A percentile compares a stretch with the other conserved stretches of the same genome.
Evolutionary conservation across 108 stramenopile genomes (phyloP).

Genomic region (Stephanodiscus minutulus): DNA sequence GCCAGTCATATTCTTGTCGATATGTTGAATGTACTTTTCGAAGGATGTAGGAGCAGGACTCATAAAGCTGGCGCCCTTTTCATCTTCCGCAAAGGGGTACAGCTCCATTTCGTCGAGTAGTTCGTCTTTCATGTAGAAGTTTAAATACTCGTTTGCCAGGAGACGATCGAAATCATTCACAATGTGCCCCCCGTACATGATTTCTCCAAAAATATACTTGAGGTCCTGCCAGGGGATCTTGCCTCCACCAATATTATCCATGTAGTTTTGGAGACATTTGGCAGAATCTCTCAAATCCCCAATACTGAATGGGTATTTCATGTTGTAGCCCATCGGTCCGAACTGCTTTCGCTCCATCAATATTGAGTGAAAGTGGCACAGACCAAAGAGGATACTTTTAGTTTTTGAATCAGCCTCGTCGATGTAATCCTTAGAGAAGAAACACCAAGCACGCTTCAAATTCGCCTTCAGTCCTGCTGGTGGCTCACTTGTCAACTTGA

Average conservation of each 20-base stretch:
- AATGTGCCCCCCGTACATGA: slow-evolving; percentile 95
- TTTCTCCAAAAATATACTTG: slow-evolving; percentile 92
- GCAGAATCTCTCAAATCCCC: slow-evolving; percentile 90
- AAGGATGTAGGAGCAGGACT: slow-evolving; percentile 83
- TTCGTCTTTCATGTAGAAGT: slow-evolving; percentile 93
- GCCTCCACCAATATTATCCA: slow-evolving; percentile 87
- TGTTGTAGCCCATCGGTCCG: slow-evolving; percentile 94
- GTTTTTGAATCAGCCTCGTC: slow-evolving; percentile 89
- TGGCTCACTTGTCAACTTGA: slow-evolving; percentile 94
- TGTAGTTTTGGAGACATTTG: slow-evolving; percentile 85
- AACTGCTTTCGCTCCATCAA: slow-evolving; percentile 95
- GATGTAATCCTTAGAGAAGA: slow-evolving; percentile 81
- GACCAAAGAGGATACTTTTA: slow-evolving; percentile 88
- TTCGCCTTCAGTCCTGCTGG: slow-evolving; percentile 92
- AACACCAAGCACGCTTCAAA: slow-evolving; percentile 91
- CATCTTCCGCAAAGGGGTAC: slow-evolving; percentile 88
- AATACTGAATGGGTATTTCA: slow-evolving; percentile 93
- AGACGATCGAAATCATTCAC: slow-evolving; percentile 95
- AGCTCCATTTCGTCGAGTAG: slow-evolving; percentile 91
- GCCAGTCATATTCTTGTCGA: slow-evolving; percentile 70
- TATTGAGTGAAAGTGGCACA: slow-evolving; percentile 92
- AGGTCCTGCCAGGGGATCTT: slow-evolving; percentile 95
- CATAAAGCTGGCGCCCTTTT: slow-evolving; percentile 85
- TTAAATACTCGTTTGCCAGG: slow-evolving; percentile 85
- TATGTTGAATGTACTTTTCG: slow-evolving; percentile 91